A percentile compares a stretch with the other conserved stretches of the same genome.
Evolutionary conservation across 2,329 filamentous ascomycete genomes (phyloP).

Genomic region (Alternaria ventricosa): DNA sequence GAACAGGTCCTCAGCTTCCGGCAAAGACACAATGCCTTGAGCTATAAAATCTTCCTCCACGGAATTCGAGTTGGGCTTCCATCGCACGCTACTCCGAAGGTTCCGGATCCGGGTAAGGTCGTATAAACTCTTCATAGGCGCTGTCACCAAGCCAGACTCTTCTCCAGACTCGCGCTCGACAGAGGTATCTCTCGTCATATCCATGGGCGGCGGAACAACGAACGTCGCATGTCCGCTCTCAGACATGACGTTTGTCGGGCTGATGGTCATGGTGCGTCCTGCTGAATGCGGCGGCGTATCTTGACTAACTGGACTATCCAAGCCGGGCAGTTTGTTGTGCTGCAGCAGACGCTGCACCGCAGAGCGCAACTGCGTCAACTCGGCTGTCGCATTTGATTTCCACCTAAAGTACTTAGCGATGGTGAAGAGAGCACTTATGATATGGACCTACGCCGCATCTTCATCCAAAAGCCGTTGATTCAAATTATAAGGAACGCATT

Average conservation of each 20-base stretch:
- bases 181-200: conserved; percentile 44
- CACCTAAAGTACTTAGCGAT: conserved; percentile 23
- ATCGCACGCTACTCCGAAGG: conserved; percentile 35
- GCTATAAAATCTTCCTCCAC: conserved; percentile 42
- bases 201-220: conserved; percentile 39
- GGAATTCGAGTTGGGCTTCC: conserved; percentile 32
- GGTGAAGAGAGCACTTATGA: neutral
- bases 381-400: conserved; percentile 39
- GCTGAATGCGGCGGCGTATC: conserved; percentile 19
- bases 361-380: conserved; percentile 33
- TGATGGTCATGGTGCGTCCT: conserved; percentile 23
- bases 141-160: conserved; percentile 35
- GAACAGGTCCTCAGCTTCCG: conserved; percentile 41
- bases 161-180: conserved; percentile 37
- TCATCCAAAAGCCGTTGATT: conserved; percentile 43
- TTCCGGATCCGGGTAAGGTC: conserved; percentile 44
- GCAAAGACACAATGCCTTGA: conserved; percentile 34
- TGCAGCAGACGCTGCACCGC: conserved; percentile 37
- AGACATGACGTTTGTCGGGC: conserved; percentile 32
- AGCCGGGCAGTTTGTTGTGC: conserved; percentile 34
- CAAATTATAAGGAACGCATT: conserved; percentile 74
- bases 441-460: conserved; percentile 36
- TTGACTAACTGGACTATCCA: conserved; percentile 20
- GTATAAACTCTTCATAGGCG: conserved; percentile 46
- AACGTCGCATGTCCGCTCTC: conserved; percentile 32